phyloP scores from a whole-genome alignment of 305 asterid genomes.

The Rubia peregrina region DNA sequence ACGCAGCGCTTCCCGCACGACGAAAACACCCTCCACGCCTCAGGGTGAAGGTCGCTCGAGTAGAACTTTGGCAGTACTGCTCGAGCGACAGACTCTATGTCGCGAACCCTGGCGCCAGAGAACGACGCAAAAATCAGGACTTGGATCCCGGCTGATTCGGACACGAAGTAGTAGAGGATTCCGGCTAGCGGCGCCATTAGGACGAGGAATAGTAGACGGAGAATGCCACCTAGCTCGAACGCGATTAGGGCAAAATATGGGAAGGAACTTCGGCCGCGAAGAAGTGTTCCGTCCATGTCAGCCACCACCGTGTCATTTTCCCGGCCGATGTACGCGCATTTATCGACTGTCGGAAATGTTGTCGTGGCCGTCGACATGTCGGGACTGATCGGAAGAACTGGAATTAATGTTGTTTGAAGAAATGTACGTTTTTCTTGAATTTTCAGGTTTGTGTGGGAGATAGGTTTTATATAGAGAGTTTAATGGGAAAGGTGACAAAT shows the following conservation, averaged over 20 bases:
- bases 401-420: neutral
- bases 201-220: constrained; percentile 46
- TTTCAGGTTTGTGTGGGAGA: neutral
- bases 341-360: constrained; percentile 33
- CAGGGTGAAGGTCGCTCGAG: constrained; percentile 48
- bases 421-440: constrained; percentile 6
- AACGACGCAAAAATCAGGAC: constrained; percentile 52
- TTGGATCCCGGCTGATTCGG: constrained; percentile 53
- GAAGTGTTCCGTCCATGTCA: constrained; percentile 59
- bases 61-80: constrained; percentile 66
- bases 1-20: constrained; percentile 56
- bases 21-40: constrained; percentile 58
- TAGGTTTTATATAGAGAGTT: neutral
- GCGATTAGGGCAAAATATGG: constrained; percentile 66
- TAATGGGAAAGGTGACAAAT: neutral
- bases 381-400: neutral
- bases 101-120: constrained; percentile 37
- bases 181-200: constrained; percentile 50
- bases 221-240: constrained; percentile 53
- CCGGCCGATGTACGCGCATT: constrained; percentile 38
- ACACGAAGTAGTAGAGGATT: constrained; percentile 44
- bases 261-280: constrained; percentile 52
- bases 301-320: constrained; percentile 49
- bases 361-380: neutral
- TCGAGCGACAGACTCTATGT: constrained; percentile 54